Evolutionary conservation across 2,329 filamentous ascomycete genomes (phyloP).

Genomic region (Colletotrichum agaves): DNA sequence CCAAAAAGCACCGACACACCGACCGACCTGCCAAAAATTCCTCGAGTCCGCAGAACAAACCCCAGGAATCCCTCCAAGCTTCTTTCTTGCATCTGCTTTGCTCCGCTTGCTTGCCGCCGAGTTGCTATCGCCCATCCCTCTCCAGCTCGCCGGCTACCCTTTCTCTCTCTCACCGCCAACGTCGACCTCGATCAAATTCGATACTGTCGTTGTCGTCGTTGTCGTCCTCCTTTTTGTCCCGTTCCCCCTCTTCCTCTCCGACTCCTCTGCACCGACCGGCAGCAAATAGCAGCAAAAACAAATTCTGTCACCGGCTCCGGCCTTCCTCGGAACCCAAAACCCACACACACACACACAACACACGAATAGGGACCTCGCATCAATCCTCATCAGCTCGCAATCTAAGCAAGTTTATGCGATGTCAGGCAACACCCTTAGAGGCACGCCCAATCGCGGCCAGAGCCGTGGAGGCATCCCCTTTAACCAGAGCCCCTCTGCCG

Average conservation of each 20-base stretch:
- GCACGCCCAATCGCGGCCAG: slow-evolving; percentile 73
- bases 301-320: slow-evolving; percentile 3
- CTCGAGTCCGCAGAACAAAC: background rate
- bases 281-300: background rate
- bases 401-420: slow-evolving; percentile 61
- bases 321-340: slow-evolving; percentile 30
- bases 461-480: slow-evolving; percentile 69
- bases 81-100: too few relatives aligned
- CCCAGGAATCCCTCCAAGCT: slow-evolving; percentile 2
- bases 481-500: slow-evolving; percentile 63
- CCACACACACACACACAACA: slow-evolving; percentile 6
- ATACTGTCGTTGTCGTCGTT: slow-evolving; percentile 1
- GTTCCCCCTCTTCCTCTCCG: background rate
- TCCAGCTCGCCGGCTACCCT: background rate
- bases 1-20: background rate
- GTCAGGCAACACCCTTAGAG: slow-evolving; percentile 73
- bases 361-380: slow-evolving; percentile 29
- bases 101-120: too few relatives aligned
- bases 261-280: background rate
- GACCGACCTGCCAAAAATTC: background rate
- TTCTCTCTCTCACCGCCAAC: background rate
- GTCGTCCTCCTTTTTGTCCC: background rate
- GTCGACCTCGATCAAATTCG: background rate
- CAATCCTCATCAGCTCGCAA: slow-evolving; percentile 34
- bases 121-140: too few relatives aligned